Evolutionary conservation across 2,329 filamentous ascomycete species (phyloP).

Genomic region (Uncinocarpus reesii): DNA sequence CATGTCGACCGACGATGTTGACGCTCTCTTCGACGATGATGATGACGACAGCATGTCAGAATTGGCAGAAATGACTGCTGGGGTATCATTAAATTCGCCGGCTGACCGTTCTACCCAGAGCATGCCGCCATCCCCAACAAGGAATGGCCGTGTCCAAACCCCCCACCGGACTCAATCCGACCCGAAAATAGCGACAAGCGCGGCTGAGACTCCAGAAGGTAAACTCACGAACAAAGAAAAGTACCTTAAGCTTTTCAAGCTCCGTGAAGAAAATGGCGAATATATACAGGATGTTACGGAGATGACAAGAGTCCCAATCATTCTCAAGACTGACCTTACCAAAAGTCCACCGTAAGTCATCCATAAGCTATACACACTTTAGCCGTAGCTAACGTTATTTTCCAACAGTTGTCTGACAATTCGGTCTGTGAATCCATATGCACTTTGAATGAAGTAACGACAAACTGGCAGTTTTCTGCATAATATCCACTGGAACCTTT

Average conservation of each 20-base stretch:
- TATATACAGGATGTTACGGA: constrained; percentile 98
- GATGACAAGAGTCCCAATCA: constrained; percentile 95
- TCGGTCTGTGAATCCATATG: constrained; percentile 43
- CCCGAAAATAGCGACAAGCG: constrained; percentile 67
- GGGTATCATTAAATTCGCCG: constrained; percentile 63
- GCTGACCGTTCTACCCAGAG: constrained; percentile 82
- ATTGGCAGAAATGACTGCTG: constrained; percentile 79
- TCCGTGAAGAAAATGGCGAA: constrained; percentile 85
- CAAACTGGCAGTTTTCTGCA: not conserved
- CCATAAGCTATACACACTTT: not conserved
- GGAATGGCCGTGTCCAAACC: constrained; percentile 55
- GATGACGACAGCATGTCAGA: constrained; percentile 82
- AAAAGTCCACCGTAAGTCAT: constrained; percentile 97
- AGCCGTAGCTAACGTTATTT: constrained; percentile 19
- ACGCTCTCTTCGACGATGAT: constrained; percentile 92
- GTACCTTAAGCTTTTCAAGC: constrained; percentile 78
- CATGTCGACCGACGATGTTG: constrained; percentile 83
- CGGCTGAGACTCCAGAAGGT: constrained; percentile 60
- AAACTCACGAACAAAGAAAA: constrained; percentile 91
- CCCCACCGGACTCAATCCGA: constrained; percentile 88
- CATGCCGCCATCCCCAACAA: constrained; percentile 81
- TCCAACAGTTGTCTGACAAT: constrained; percentile 41
- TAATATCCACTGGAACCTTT: no score
- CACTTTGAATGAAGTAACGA: constrained; percentile 26
- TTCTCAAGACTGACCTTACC: constrained; percentile 92